A percentile compares a stretch with the other conserved stretches of the same genome.
Evolutionary conservation across 805 yeast genomes (phyloP).

Genomic region (Sugiyamaella lignohabitans): DNA sequence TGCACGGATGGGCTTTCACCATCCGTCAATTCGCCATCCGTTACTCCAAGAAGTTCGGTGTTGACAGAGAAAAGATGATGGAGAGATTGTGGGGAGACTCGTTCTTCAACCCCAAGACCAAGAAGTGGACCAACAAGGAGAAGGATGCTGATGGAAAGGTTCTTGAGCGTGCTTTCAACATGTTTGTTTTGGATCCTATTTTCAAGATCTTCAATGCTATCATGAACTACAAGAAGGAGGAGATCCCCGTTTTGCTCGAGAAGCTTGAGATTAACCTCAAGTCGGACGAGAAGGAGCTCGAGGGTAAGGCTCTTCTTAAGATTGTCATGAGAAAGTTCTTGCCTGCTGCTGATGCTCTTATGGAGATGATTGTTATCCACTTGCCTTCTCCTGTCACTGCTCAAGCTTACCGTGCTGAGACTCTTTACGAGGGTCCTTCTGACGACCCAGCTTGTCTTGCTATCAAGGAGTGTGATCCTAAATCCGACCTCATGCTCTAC

Average conservation of each 20-base stretch:
- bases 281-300: slow-evolving; percentile 96
- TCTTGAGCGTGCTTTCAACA: slow-evolving; percentile 98
- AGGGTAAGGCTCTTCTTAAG: slow-evolving; percentile 98
- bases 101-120: slow-evolving; percentile 99
- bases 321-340: slow-evolving; percentile 99
- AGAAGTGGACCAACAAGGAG: slow-evolving; percentile 96
- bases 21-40: slow-evolving; percentile 97
- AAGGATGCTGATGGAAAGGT: slow-evolving; percentile 93
- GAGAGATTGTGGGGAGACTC: slow-evolving; percentile 99
- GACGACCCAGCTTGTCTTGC: slow-evolving; percentile 80
- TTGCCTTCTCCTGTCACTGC: slow-evolving; percentile 99
- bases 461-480: slow-evolving; percentile 97
- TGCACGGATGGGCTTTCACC: slow-evolving; percentile 99
- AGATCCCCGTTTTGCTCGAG: slow-evolving; percentile 83
- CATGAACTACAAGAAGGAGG: slow-evolving; percentile 99
- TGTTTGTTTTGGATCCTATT: slow-evolving; percentile 98
- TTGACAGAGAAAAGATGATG: slow-evolving; percentile 96
- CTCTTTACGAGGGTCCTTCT: slow-evolving; percentile 97
- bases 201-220: slow-evolving; percentile 94
- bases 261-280: slow-evolving; percentile 91
- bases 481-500: slow-evolving; percentile 96
- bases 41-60: slow-evolving; percentile 99
- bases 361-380: slow-evolving; percentile 97
- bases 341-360: slow-evolving; percentile 99
- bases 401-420: slow-evolving; percentile 98